Evolutionary conservation across 768 basidiomycete genomes (phyloP), one percentile per base, ranked within the genome.

Genomic region (Amanita pallidorosea): DNA sequence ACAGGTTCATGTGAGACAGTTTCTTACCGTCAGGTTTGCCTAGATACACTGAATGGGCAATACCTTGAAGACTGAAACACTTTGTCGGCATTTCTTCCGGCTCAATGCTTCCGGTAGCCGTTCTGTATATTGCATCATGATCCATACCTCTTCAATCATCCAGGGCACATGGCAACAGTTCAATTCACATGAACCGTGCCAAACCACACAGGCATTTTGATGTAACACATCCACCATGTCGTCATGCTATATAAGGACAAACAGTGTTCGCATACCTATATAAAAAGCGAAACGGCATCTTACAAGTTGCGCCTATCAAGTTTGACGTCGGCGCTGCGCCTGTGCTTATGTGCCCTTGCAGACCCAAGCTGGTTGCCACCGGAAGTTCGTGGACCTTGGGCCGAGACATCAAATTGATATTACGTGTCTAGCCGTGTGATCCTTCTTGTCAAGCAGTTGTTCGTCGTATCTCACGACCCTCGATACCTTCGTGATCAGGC

Each of bases 281-380:
- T 23, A 33, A 36, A 23, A 15, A 22, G 35, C 38, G 47, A 48
- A 40, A 37, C 49, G 25, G 37, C 23, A 41, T 42, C 40, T 31
- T 49, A 49, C 29, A 49, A 18, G 33, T 27, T 37, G 40, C 49
- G 49, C 49, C 42, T 51, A 51, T 51, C 50, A 51, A n/a, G 46
- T 25, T 31, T 25, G 43, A 45, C 43, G 8, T 31, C 22, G 33
- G 18, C 33, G 23, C 7, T 11, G 34, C 33, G 23, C n/a, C 33
- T 13, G 33, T 29, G 29, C 29, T 29, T 29, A 17, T 45, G 29
- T 2, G 1, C 4, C n/a, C 9, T 36, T 23, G 29, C 1, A 17
- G 12, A 15, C 1, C 8, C 45, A 46, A 22, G 11, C 7, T 13
- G 22, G 29, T n/a, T 17, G n/a, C 43, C n/a, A 17, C n/a, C 29